These are phyloP conservation scores for Periconia sp. DNA, from an alignment of 2,329 filamentous ascomycete species.

Conservation along the genomic window DNA sequence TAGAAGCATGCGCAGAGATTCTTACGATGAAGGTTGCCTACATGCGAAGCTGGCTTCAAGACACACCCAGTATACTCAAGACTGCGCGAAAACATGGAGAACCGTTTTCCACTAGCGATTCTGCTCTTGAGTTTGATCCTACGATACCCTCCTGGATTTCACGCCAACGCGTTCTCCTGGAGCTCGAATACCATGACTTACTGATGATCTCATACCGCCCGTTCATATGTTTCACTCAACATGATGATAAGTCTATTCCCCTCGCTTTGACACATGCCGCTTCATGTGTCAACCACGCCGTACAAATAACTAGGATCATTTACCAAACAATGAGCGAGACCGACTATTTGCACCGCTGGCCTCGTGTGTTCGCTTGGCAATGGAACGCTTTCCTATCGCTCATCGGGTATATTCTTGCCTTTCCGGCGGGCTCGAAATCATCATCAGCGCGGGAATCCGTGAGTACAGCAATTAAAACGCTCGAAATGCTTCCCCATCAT, in stretches of 20 bases:
- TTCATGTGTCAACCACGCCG: background rate
- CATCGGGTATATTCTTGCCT: conserved; percentile 46
- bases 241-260: conserved; percentile 1
- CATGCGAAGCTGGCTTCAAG: background rate
- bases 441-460: background rate
- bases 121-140: background rate
- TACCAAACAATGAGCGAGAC: conserved; percentile 4
- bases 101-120: background rate
- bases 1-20: conserved; percentile 23
- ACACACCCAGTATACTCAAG: background rate
- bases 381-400: conserved; percentile 48
- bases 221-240: conserved; percentile 21
- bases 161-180: conserved; percentile 19
- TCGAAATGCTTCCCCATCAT: background rate
- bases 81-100: background rate
- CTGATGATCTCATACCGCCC: conserved; percentile 25
- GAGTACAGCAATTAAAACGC: background rate
- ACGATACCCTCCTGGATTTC: background rate
- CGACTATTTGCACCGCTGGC: conserved; percentile 32
- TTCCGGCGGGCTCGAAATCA: conserved; percentile 34
- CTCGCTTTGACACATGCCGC: background rate
- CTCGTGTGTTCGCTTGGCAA: conserved; percentile 48
- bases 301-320: background rate
- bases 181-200: conserved; percentile 26
- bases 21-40: background rate